Conservation (phyloP, 2,329 filamentous ascomycete species). For the Dichotomopilus funicola region DNA sequence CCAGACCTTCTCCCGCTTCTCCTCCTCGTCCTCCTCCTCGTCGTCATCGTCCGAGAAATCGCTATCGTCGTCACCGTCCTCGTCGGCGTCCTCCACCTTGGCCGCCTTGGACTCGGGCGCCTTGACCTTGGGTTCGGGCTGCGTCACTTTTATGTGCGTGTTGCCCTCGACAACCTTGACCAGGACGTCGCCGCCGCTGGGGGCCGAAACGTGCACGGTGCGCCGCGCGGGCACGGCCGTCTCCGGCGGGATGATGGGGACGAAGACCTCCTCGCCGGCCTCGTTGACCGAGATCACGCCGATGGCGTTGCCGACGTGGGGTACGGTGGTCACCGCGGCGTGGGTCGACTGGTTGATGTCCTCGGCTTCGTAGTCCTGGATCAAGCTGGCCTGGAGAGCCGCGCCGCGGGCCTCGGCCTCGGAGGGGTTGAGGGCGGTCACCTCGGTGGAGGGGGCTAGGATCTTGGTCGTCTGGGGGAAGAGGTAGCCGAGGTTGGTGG, state of each 20-base stretch:
- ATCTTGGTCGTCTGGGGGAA: constrained; percentile 77
- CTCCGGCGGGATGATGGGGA: constrained; percentile 73
- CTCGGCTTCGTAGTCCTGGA: constrained; percentile 87
- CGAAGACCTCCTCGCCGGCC: constrained; percentile 60
- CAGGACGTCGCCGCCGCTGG: constrained; percentile 80
- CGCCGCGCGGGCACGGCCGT: constrained; percentile 86
- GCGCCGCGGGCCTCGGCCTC: constrained; percentile 85
- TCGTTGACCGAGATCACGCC: constrained; percentile 67
- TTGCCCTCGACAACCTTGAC: constrained; percentile 83
- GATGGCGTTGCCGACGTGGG: constrained; percentile 82
- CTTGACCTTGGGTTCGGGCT: constrained; percentile 73
- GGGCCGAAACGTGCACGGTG: constrained; percentile 68
- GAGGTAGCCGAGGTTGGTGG: constrained; percentile 66
- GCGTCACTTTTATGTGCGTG: constrained; percentile 88
- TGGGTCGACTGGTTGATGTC: constrained; percentile 96
- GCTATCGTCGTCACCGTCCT: constrained; percentile 57
- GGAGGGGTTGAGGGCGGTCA: constrained; percentile 82
- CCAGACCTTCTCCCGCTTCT: constrained; percentile 85
- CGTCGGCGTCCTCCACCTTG: constrained; percentile 55
- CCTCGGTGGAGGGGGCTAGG: constrained; percentile 72
- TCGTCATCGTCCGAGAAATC: constrained; percentile 57
- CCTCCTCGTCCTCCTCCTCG: constrained; percentile 71
- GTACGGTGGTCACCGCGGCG: constrained; percentile 87
- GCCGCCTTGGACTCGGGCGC: constrained; percentile 49
- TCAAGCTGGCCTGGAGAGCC: constrained; percentile 88